These are phyloP conservation scores for Sungouiella thailandica DNA, from an alignment of 805 yeast species.

Conservation along the genomic window DNA sequence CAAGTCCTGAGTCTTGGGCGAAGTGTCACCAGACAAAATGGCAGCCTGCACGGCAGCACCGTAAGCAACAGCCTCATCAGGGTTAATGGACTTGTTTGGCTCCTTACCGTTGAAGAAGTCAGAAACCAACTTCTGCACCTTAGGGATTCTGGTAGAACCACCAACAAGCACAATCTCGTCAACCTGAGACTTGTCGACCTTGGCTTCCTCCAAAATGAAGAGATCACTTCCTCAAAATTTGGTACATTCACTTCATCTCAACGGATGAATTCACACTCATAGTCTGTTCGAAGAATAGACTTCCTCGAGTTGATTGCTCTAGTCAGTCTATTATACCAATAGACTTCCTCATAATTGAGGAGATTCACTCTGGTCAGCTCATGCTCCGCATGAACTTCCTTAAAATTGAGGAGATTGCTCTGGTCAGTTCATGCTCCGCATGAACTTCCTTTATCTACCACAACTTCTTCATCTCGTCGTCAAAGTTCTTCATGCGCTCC, in stretches of 20 bases:
- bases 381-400: too few species aligned
- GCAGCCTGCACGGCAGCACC: constrained; percentile 99
- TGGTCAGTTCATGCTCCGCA: too few species aligned
- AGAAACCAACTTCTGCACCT: constrained; percentile 44
- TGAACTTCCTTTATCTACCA: too few species aligned
- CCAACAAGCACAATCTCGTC: constrained; percentile 46
- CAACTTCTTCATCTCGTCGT: constrained; percentile 37
- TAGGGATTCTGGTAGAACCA: constrained; percentile 49
- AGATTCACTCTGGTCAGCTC: too few species aligned
- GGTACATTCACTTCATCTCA: too few species aligned
- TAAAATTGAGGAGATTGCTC: too few species aligned
- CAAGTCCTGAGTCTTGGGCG: constrained; percentile 77
- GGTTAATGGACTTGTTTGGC: constrained; percentile 45
- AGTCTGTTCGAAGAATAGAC: too few species aligned
- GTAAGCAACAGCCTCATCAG: constrained; percentile 48
- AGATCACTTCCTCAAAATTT: too few species aligned
- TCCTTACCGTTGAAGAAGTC: constrained; percentile 43
- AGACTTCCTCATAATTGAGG: too few species aligned
- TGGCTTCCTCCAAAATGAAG: constrained; percentile 42
- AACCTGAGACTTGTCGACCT: constrained; percentile 40
- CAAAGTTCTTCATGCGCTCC: constrained; percentile 43
- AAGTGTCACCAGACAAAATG: constrained; percentile 76
- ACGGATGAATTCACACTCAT: too few species aligned
- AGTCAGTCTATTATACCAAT: too few species aligned
- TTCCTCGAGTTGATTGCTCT: too few species aligned